Evolutionary conservation across 2,329 filamentous ascomycete genomes (phyloP).

Genomic region (Neoscytalidium dimidiatum): DNA sequence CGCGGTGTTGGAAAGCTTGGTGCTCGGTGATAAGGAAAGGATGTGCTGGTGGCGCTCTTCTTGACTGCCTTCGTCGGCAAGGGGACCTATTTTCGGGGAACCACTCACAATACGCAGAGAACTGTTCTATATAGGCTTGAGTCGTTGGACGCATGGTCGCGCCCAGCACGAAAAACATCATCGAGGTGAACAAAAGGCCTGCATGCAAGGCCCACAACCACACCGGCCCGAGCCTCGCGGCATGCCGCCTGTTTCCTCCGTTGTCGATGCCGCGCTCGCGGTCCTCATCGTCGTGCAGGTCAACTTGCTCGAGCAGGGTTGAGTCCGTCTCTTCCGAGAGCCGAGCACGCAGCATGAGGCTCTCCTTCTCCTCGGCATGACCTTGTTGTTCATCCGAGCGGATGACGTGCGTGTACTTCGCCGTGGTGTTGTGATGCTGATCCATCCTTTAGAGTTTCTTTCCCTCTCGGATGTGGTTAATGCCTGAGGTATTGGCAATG

Average conservation of each 20-base stretch:
- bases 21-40: not conserved
- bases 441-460: not conserved
- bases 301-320: not conserved
- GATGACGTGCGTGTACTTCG: not conserved
- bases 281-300: slow-evolving; percentile 3
- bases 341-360: not conserved
- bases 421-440: not conserved
- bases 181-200: slow-evolving; percentile 2
- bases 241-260: not conserved
- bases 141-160: slow-evolving; percentile 8
- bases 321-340: slow-evolving; percentile 13
- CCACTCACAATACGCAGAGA: slow-evolving; percentile 14
- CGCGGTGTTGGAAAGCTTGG: not conserved
- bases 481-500: slow-evolving; percentile 10
- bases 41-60: not conserved
- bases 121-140: not conserved
- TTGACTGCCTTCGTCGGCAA: not conserved
- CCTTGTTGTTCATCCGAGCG: not conserved
- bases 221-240: slow-evolving; percentile 13
- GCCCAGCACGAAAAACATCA: slow-evolving; percentile 7
- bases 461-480: not conserved
- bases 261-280: not conserved
- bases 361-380: slow-evolving; percentile 3
- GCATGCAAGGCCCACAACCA: slow-evolving; percentile 18
- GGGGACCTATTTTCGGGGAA: not conserved